These are phyloP conservation scores for Lepidopterella palustris DNA, from an alignment of 495 filamentous ascomycete species.

Conservation along the genomic window DNA sequence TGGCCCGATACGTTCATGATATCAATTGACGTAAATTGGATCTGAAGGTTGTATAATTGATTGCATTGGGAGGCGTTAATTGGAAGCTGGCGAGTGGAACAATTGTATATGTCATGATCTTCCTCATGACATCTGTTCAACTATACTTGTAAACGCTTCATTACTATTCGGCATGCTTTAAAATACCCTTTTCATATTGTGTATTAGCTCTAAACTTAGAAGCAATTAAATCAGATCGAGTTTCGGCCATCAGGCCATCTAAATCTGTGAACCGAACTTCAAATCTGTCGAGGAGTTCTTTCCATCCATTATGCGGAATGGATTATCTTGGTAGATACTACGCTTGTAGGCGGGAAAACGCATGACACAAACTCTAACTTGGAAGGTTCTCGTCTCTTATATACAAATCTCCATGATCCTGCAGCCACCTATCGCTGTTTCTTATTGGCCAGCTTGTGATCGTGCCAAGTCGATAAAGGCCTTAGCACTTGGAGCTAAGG, in stretches of 20 bases:
- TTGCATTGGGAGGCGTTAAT: neutral
- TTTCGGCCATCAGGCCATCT: neutral
- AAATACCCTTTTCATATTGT: neutral
- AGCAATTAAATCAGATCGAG: neutral
- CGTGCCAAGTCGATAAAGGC: neutral
- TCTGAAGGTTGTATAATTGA: neutral
- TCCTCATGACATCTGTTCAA: neutral
- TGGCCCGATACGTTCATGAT: neutral
- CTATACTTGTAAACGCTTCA: neutral
- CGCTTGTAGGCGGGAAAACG: too few relatives aligned
- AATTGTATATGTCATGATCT: neutral
- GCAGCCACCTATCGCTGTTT: neutral
- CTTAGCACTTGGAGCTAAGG: constrained; percentile 31
- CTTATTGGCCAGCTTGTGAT: neutral
- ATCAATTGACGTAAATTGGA: neutral
- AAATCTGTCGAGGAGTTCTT: too few relatives aligned
- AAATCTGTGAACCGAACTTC: too few relatives aligned
- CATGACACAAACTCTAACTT: too few relatives aligned
- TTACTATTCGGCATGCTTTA: neutral
- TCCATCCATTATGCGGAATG: too few relatives aligned
- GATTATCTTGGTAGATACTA: too few relatives aligned
- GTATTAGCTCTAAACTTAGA: neutral
- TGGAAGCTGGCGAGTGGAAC: neutral
- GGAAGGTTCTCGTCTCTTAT: neutral
- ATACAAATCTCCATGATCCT: neutral